Conservation (phyloP, 2,329 filamentous ascomycete species). For the Phyllosticta citribraziliensis region DNA sequence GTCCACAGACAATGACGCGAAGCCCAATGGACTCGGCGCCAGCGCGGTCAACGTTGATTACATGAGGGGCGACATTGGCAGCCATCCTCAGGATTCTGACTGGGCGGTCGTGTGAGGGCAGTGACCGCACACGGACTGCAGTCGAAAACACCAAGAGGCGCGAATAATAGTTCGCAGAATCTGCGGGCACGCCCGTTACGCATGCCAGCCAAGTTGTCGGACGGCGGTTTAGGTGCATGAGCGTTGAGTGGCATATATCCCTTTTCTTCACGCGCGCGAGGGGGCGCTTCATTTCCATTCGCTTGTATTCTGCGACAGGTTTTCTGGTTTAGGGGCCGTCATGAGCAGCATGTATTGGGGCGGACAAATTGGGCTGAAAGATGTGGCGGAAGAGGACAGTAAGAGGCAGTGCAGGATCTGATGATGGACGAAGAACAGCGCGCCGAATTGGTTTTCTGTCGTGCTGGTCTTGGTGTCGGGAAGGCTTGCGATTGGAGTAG, state of each 20-base stretch:
- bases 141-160: background rate
- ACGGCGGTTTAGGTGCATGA: constrained; percentile 4
- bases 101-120: constrained; percentile 28
- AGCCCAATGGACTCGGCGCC: constrained; percentile 1
- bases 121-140: background rate
- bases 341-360: background rate
- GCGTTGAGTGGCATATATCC: constrained; percentile 11
- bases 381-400: background rate
- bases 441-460: background rate
- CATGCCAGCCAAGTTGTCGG: background rate
- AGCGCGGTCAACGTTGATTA: constrained; percentile 5
- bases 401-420: background rate
- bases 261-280: background rate
- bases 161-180: background rate
- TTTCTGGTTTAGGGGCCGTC: constrained; percentile 1
- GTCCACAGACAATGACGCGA: constrained; percentile 4
- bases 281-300: background rate
- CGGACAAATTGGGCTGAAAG: background rate
- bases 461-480: background rate
- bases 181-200: background rate
- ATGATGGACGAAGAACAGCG: background rate
- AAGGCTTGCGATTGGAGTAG: background rate
- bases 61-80: constrained; percentile 6
- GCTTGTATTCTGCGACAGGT: background rate
- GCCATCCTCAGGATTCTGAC: constrained; percentile 29